phyloP scores from a whole-genome alignment of 176 grass and related monocot species.

The Carex scoparia region DNA sequence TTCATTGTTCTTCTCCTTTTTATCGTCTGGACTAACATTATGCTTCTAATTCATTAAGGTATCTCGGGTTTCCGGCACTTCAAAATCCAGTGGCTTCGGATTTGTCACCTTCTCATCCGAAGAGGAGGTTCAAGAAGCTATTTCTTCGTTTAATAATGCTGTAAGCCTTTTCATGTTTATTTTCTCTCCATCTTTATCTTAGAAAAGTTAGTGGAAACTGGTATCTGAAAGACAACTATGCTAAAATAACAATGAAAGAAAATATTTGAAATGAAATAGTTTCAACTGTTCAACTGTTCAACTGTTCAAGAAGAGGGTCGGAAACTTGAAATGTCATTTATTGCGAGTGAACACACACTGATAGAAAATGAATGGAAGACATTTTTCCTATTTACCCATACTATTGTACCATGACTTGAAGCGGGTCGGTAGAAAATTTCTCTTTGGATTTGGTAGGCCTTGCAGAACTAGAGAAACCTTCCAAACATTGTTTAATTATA shows the following conservation, averaged over 20 bases:
- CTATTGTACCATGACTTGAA: background rate
- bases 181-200: background rate
- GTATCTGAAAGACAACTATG: background rate
- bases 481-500: background rate
- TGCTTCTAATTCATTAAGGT: slow-evolving; percentile 25
- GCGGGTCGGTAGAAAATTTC: background rate
- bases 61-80: slow-evolving; percentile 60
- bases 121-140: slow-evolving; percentile 76
- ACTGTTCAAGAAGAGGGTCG: background rate
- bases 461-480: background rate
- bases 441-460: background rate
- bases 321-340: background rate
- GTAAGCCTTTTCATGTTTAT: slow-evolving; percentile 40
- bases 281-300: background rate
- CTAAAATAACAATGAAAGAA: background rate
- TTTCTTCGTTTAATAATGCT: slow-evolving; percentile 70
- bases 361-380: background rate
- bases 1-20: background rate
- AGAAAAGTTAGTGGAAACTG: background rate
- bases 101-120: slow-evolving; percentile 88
- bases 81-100: slow-evolving; percentile 83
- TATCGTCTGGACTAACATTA: background rate
- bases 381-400: background rate
- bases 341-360: background rate
- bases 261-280: background rate